These are phyloP conservation scores for Malus hybrid DNA, from an alignment of 331 rosid genomes.

Conservation along the genomic window DNA sequence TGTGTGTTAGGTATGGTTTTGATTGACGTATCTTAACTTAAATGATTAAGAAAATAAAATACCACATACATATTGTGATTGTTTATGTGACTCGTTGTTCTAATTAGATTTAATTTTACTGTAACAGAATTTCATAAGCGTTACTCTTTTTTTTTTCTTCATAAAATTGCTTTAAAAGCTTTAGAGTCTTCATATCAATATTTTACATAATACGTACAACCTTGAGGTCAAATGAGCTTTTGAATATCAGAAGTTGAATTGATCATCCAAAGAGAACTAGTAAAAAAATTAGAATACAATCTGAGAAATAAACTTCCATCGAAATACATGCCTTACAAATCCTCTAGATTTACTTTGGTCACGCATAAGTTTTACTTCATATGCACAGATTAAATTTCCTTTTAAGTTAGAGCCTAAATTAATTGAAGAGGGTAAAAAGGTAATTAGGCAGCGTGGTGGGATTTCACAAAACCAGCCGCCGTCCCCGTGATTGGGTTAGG, in stretches of 20 bases:
- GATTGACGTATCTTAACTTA: background rate
- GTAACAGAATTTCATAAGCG: background rate
- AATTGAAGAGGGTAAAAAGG: background rate
- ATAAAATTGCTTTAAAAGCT: too few species aligned
- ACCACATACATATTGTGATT: background rate
- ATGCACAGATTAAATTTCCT: background rate
- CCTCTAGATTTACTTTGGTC: too few species aligned
- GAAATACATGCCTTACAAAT: background rate
- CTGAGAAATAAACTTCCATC: too few species aligned
- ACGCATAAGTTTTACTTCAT: too few species aligned
- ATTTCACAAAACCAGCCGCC: background rate
- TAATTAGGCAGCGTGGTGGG: background rate
- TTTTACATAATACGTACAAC: too few species aligned
- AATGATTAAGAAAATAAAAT: too few species aligned
- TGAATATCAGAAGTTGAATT: too few species aligned
- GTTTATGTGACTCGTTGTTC: too few species aligned
- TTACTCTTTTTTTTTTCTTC: background rate
- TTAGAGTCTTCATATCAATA: too few species aligned
- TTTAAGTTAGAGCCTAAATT: background rate
- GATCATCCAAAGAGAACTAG: too few species aligned
- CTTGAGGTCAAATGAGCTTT: too few species aligned
- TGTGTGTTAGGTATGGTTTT: background rate
- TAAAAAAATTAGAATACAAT: too few species aligned
- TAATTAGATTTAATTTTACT: background rate
- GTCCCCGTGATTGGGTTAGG: background rate